Evolutionary conservation across 129 eudicot species (phyloP).

Genomic region (Deinandra increscens): DNA sequence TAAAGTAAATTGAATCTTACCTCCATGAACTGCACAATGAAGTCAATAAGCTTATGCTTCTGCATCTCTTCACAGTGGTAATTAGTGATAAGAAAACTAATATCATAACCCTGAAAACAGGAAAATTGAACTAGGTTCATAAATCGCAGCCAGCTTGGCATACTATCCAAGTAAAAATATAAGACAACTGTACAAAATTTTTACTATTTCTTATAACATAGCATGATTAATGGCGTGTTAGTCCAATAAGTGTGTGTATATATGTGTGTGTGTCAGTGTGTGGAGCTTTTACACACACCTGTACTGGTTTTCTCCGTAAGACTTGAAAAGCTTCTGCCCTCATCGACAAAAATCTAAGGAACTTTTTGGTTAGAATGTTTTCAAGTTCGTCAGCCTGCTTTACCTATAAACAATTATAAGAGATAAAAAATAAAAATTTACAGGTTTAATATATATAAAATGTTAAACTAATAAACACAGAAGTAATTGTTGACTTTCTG

Average conservation of each 20-base stretch:
- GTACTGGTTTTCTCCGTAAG: conserved; percentile 79
- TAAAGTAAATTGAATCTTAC: conserved; percentile 31
- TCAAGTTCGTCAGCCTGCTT: conserved; percentile 98
- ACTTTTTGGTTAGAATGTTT: conserved; percentile 85
- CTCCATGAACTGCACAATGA: conserved; percentile 90
- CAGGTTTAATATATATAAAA: neutral
- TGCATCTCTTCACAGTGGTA: conserved; percentile 89
- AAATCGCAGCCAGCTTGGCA: neutral
- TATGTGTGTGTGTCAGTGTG: too few relatives aligned
- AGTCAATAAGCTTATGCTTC: conserved; percentile 79
- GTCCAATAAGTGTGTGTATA: too few relatives aligned
- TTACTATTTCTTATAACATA: too few relatives aligned
- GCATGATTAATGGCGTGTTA: too few relatives aligned
- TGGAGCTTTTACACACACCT: neutral
- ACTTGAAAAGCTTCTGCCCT: conserved; percentile 98
- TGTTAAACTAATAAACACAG: neutral
- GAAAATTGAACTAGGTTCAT: neutral
- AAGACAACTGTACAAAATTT: neutral
- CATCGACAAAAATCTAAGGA: conserved; percentile 94
- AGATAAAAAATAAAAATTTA: neutral
- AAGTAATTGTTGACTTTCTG: neutral
- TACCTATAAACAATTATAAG: conserved; percentile 64
- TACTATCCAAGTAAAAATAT: neutral
- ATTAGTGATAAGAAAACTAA: conserved; percentile 80
- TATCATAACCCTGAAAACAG: conserved; percentile 69